Conservation (phyloP, 1,139 yeast genomes). For the Protomyces lactucae-debilis region DNA sequence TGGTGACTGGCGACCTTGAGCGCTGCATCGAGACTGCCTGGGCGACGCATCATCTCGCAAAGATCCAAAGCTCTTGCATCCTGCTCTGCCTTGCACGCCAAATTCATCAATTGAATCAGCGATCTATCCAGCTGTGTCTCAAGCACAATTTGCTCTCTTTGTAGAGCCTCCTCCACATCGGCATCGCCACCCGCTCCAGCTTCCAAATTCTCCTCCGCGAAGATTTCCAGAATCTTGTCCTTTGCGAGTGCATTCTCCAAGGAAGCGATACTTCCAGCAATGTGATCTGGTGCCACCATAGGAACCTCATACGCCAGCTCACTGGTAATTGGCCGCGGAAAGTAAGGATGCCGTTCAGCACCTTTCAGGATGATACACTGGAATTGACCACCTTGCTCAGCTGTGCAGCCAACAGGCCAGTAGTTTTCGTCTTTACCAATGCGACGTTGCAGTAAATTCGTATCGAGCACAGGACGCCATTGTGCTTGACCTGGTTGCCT, state of each 20-base stretch:
- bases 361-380: slow-evolving; percentile 65
- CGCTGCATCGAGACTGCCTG: slow-evolving; percentile 79
- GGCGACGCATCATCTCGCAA: slow-evolving; percentile 64
- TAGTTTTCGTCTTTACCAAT: slow-evolving; percentile 49
- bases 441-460: slow-evolving; percentile 49
- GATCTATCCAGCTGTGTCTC: slow-evolving; percentile 58
- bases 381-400: slow-evolving; percentile 48
- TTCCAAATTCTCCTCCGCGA: slow-evolving; percentile 42
- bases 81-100: slow-evolving; percentile 65
- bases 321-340: slow-evolving; percentile 80
- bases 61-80: slow-evolving; percentile 64
- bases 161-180: neutral
- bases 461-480: slow-evolving; percentile 84
- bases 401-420: slow-evolving; percentile 73
- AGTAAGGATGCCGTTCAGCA: slow-evolving; percentile 45
- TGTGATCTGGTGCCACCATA: slow-evolving; percentile 36
- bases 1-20: slow-evolving; percentile 75
- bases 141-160: slow-evolving; percentile 37
- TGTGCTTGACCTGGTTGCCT: slow-evolving; percentile 63
- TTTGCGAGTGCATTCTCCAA: slow-evolving; percentile 34
- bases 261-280: slow-evolving; percentile 36
- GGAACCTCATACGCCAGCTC: slow-evolving; percentile 72
- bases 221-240: slow-evolving; percentile 35
- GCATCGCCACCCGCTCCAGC: slow-evolving; percentile 32
- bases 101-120: slow-evolving; percentile 68